These are phyloP conservation scores for Xylaria polymorpha DNA, from an alignment of 2,329 filamentous ascomycete species.

Conservation along the genomic window DNA sequence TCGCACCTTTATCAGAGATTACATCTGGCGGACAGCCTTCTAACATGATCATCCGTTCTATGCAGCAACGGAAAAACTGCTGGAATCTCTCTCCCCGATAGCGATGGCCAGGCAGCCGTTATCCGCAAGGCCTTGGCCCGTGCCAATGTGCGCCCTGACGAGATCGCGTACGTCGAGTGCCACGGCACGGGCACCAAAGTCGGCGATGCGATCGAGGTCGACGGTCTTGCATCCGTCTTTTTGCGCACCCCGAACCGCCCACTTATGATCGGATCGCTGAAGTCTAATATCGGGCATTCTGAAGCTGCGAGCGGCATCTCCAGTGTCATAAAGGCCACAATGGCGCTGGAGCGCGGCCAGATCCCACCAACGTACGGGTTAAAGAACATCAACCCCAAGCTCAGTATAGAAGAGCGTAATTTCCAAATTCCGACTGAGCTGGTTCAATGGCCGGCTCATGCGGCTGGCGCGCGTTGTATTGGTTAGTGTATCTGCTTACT, in stretches of 20 bases:
- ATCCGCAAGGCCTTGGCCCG: not conserved
- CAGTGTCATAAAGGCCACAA: conserved; percentile 35
- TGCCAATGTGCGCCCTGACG: not conserved
- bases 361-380: conserved; percentile 33
- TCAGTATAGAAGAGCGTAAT: not conserved
- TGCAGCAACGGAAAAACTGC: conserved; percentile 55
- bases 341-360: conserved; percentile 29
- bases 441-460: not conserved
- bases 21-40: no score
- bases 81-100: conserved; percentile 60
- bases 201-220: conserved; percentile 14
- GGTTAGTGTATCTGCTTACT: no score
- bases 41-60: no score
- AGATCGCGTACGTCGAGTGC: conserved; percentile 16
- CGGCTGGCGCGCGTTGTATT: not conserved
- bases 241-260: not conserved
- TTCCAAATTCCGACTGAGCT: not conserved
- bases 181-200: conserved; percentile 24
- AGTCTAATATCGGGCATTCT: conserved; percentile 40
- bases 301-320: conserved; percentile 40
- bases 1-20: no score
- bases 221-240: conserved; percentile 3
- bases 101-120: not conserved
- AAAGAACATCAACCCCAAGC: not conserved
- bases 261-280: conserved; percentile 19